Conservation (phyloP, 768 basidiomycete species). For the Dacryopinax spathularia region DNA sequence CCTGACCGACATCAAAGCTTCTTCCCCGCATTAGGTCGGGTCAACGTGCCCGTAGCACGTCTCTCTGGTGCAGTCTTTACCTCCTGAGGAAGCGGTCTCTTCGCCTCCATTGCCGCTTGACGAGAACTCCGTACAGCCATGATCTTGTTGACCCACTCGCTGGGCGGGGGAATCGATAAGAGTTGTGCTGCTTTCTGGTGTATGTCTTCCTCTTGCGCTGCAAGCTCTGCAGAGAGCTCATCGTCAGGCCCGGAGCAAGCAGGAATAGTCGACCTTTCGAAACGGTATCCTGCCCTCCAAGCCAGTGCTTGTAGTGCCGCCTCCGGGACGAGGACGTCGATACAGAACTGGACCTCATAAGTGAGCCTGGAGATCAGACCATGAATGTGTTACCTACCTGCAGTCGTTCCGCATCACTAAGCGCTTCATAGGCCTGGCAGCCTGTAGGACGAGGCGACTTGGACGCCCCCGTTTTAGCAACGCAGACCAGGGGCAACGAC, state of each 20-base stretch:
- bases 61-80: not conserved
- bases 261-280: slow-evolving; percentile 50
- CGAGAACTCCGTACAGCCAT: slow-evolving; percentile 1
- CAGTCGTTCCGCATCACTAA: not conserved
- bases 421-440: not conserved
- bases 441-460: not conserved
- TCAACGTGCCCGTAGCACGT: not conserved
- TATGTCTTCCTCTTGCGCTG: slow-evolving; percentile 12
- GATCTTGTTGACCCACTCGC: slow-evolving; percentile 11
- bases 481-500: not conserved
- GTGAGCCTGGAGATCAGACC: not conserved
- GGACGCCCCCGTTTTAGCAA: not conserved
- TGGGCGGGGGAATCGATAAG: slow-evolving; percentile 28
- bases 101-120: not conserved
- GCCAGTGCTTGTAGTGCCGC: slow-evolving; percentile 1
- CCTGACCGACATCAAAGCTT: not conserved
- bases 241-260: slow-evolving; percentile 39
- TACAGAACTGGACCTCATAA: not conserved
- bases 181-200: slow-evolving; percentile 26
- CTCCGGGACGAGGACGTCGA: slow-evolving; percentile 2
- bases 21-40: not conserved
- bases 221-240: not conserved
- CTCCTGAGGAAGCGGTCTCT: not conserved
- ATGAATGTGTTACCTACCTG: not conserved
- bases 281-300: not conserved